These are phyloP conservation scores for Citrullus colocynthis DNA, from an alignment of 306 rosid genomes.

Conservation along the genomic window DNA sequence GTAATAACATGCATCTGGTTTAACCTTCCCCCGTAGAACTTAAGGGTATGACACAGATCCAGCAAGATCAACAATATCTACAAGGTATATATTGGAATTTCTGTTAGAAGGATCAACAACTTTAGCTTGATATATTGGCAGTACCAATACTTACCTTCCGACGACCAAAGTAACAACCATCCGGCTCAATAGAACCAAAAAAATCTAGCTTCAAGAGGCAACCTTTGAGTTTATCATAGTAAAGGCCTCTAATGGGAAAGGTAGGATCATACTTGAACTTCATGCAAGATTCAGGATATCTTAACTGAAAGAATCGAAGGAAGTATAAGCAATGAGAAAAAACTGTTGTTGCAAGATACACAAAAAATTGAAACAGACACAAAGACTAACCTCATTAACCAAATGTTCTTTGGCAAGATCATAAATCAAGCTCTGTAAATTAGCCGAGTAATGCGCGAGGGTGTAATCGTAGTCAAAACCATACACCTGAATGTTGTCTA, in stretches of 20 bases:
- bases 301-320: slow-evolving; percentile 46
- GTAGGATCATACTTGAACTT: slow-evolving; percentile 58
- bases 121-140: background rate
- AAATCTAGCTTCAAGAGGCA: slow-evolving; percentile 87
- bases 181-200: slow-evolving; percentile 83
- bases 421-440: slow-evolving; percentile 80
- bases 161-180: slow-evolving; percentile 84
- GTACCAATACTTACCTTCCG: slow-evolving; percentile 42
- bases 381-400: slow-evolving; percentile 67
- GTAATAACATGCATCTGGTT: background rate
- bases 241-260: slow-evolving; percentile 89
- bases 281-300: slow-evolving; percentile 73
- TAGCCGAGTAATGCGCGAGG: slow-evolving; percentile 71
- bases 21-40: background rate
- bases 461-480: slow-evolving; percentile 97
- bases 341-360: background rate
- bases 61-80: background rate
- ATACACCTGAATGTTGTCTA: slow-evolving; percentile 73
- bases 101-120: background rate
- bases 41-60: background rate
- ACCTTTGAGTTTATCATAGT: slow-evolving; percentile 75
- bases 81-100: background rate
- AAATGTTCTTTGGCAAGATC: slow-evolving; percentile 80
- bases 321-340: slow-evolving; percentile 5
- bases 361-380: background rate